Base-by-base conservation (phyloP, 257 asterid genomes). In the Anisodus acutangulus region DNA sequence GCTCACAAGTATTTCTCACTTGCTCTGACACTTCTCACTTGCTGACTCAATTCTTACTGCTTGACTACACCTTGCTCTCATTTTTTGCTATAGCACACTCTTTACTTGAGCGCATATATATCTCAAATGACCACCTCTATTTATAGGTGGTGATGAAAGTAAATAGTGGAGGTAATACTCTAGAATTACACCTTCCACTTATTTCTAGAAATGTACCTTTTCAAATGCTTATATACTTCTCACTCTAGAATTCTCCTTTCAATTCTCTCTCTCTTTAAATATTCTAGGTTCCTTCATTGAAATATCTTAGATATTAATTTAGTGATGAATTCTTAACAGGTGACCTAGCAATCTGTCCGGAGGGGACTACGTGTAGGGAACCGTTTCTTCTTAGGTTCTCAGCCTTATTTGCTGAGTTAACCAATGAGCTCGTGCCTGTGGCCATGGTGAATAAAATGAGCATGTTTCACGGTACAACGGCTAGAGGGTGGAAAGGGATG, bases 401-500 rank as follows among this genome's bases (percentile, higher is more conserved):
- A 0, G 86, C 91, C 4, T 87, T 88, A 8, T 86, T 86, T 19
- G 91, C 91, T 9, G 91, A 88, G 72, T 62, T 88, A 45, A 88
- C 91, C 4, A 85, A 86, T 31, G 88, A 88, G 11, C 81, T 88
- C 16, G 89, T 85, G 9, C 91, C 91, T 1, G 91, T 86, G 41
- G 89, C 89, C 0, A 88, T 86, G 89, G 91, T 70, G 66, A 88
- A 88, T 47, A 72, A 87, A 17, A 88, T 86, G 91, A 88, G 91
- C 83, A 88, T 88, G 91, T 86, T 88, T 47, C 91, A 86, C 1
- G 90, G 90, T 5, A 88, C 90, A 1, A 88, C 90, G 0, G 90
- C 90, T 2, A 59, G 91, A 45, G 91, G 89, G 10, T 86, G 91
- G 89, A 88, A 88, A 86, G 89, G 89, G 79, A 86, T 86, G 88